These are phyloP conservation scores for Solanum chaucha DNA, from an alignment of 257 asterid genomes.

Conservation along the genomic window DNA sequence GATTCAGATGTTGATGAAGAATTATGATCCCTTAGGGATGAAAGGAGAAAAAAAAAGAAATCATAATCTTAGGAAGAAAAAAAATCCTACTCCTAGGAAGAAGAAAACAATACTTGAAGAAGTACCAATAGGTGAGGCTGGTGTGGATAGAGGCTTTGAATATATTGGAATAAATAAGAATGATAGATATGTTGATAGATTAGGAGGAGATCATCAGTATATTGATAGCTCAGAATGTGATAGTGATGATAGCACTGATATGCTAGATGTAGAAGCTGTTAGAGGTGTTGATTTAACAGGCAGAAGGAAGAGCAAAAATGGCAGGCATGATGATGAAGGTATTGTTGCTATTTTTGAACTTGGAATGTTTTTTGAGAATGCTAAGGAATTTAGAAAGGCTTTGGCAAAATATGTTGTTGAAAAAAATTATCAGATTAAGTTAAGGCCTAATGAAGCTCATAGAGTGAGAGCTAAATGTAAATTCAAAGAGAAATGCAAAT, in stretches of 20 bases:
- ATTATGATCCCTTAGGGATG: background rate
- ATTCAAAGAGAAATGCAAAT: too few relatives aligned
- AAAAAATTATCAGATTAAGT: too few relatives aligned
- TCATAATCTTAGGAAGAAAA: background rate
- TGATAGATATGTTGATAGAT: background rate
- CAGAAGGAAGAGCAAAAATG: background rate
- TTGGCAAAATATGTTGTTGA: background rate
- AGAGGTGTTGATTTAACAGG: background rate
- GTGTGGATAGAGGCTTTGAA: background rate
- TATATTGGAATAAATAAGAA: background rate
- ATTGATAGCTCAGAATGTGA: background rate
- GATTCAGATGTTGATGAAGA: background rate
- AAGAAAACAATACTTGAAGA: background rate
- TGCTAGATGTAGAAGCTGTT: background rate
- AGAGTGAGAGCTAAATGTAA: background rate
- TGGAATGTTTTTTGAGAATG: background rate
- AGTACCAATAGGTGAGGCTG: background rate
- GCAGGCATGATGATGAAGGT: background rate
- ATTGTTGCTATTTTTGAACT: background rate
- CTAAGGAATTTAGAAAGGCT: background rate
- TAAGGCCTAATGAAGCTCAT: background rate
- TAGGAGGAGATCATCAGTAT: background rate
- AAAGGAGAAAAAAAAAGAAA: too few relatives aligned
- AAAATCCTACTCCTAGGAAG: background rate
- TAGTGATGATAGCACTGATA: background rate